Evolutionary conservation across 116 monocot species (phyloP), one percentile per base, ranked within the genome.

Genomic region (Trichopus zeylanicus): DNA sequence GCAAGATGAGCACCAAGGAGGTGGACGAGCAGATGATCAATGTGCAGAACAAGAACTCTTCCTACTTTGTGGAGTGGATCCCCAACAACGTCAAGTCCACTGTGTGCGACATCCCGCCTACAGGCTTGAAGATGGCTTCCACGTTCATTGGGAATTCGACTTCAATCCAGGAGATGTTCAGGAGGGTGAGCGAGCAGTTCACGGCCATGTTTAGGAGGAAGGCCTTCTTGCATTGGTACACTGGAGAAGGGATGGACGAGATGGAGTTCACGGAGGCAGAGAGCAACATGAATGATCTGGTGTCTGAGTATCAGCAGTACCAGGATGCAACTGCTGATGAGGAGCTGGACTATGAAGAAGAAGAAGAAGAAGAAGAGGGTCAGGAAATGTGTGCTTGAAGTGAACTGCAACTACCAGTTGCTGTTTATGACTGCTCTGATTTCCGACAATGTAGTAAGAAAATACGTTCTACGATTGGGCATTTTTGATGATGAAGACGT

Each of bases 11-110:
- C 85, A 90, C 89, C 9, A 90, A 90, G 68, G 89, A 90, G 65
- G 89, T 90, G 29, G 89, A 90, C 29, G 91, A 91, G 71, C 91
- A 91, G 77, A 86, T 91, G 86, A 69, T 84, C 70, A 84, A 84
- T 28, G 89, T 89, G 37, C 89, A 89, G 76, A 89, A 89, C 81
- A 89, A 89, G 75, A 89, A 89, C 78, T 81, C 89, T 6, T 84
- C 84, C 42, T 89, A 89, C 78, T 89, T 89, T 51, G 84, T 89
- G 19, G 88, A 89, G 72, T 89, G 88, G 88, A 89, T 89, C 55
- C 91, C 91, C 9, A 82, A 91, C 67, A 91, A 91, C 35, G 91
- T 91, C 30, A 91, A 91, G 69, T 91, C 91, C 7, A 84, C 74
- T 9, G 88, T 88, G 15, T 84, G 88, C 53, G 88, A 88, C 61